Base-by-base conservation (phyloP, 2,329 filamentous ascomycete genomes). In the Waltergamsia citrina region DNA sequence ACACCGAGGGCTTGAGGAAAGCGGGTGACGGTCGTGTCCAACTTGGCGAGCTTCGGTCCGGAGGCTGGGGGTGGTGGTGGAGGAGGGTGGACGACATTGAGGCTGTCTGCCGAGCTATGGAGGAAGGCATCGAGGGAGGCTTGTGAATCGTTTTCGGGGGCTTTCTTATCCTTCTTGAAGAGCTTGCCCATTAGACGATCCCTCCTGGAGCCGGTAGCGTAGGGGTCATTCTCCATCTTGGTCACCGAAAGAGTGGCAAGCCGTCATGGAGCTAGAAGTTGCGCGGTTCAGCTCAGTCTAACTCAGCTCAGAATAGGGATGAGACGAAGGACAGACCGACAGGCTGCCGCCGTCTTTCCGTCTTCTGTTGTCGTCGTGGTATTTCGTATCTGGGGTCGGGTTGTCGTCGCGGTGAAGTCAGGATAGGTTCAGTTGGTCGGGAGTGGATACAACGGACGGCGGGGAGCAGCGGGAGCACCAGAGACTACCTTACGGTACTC, bases 171-270 rank as follows among this genome's bases (percentile, higher is more conserved):
- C 33, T 39, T 35, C 37, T 64, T 63, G 47, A 78, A 78, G 38
- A 80, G 60, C 60, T 75, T 78, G 43, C 74, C 74, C 67, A 79
- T 79, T 30, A 80, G 54, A 40, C 75, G 73, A 47, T 66, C 65
- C 46, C 66, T 60, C 51, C 59, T 65, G 23, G 65, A 64, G 40
- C 65, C 62, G 37, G 60, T 54, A 43, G 48, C 43, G 38, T 49
- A 49, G 33, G 56, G 50, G 38, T 65, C 60, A 55, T 65, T 65
- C 47, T 69, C 65, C 61, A 68, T 69, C 23, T 18, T 37, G 20
- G 17, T 31, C 15, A 31, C 25, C 25, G 23, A 18, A 12, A 20
- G 11, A 18, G 7, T 23, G 15, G 14, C 16, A 25, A 29, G 16
- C 32, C 24, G 16, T 34, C 32, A 34, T 34, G 24, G 23, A 34